Conservation (phyloP, 129 eudicot genomes). For the Tagetes erecta region DNA sequence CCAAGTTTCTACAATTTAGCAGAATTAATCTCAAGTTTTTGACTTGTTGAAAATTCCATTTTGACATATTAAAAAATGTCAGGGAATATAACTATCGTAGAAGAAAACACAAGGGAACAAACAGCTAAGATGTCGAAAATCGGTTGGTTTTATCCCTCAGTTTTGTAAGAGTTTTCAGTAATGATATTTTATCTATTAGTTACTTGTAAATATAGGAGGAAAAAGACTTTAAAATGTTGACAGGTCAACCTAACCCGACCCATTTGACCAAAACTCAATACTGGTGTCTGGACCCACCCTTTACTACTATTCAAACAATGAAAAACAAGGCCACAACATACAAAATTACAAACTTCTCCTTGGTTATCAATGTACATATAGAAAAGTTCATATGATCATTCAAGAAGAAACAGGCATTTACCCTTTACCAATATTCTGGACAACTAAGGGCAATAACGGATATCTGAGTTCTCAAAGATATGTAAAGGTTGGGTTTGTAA, state of each 20-base stretch:
- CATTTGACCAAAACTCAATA: conserved; percentile 2
- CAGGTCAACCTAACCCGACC: neutral
- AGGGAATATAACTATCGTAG: neutral
- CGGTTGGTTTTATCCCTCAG: neutral
- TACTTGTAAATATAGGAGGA: neutral
- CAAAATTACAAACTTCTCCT: conserved; percentile 36
- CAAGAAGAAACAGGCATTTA: conserved; percentile 28
- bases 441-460: conserved; percentile 25
- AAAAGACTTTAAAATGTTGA: neutral
- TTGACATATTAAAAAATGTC: neutral
- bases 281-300: neutral
- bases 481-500: conserved; percentile 34
- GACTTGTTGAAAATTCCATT: neutral
- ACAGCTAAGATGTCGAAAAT: neutral
- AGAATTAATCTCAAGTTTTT: neutral
- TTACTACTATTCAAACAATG: conserved; percentile 10
- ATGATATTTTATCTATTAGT: neutral
- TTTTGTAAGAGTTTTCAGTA: neutral
- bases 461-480: conserved; percentile 21
- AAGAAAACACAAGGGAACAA: neutral
- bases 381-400: conserved; percentile 30
- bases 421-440: conserved; percentile 36
- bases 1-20: neutral
- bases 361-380: conserved; percentile 26
- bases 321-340: conserved; percentile 22